Conservation (phyloP, 306 rosid genomes). For the Sicyos edulis region DNA sequence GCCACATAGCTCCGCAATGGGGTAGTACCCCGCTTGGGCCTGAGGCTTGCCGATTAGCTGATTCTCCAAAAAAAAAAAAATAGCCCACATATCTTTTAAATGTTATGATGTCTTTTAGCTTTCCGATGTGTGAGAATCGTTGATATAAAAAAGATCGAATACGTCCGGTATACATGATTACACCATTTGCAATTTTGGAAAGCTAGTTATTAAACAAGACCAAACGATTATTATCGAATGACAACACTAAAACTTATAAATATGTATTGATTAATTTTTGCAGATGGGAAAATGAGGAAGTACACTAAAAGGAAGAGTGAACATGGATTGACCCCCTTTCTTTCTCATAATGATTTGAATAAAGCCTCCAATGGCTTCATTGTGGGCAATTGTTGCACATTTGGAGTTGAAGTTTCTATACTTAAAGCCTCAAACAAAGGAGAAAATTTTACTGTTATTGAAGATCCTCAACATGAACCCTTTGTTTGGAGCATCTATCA, state of each 20-base stretch:
- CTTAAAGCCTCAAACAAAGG: slow-evolving; percentile 3
- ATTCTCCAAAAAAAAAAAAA: too few relatives aligned
- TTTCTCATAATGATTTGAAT: slow-evolving; percentile 5
- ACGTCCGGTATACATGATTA: too few relatives aligned
- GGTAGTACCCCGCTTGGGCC: too few relatives aligned
- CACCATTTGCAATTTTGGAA: neutral
- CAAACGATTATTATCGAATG: neutral
- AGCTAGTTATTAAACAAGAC: neutral
- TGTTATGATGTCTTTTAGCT: too few relatives aligned
- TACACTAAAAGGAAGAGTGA: slow-evolving; percentile 15
- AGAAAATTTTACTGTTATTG: neutral
- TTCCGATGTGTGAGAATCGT: too few relatives aligned
- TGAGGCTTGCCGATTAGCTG: too few relatives aligned
- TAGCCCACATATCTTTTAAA: too few relatives aligned
- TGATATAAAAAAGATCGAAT: too few relatives aligned
- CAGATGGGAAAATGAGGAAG: slow-evolving; percentile 9
- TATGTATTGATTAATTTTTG: neutral
- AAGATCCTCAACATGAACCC: neutral
- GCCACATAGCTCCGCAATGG: too few relatives aligned
- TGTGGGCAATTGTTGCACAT: neutral
- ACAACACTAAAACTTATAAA: neutral
- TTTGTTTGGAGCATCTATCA: neutral
- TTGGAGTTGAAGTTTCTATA: slow-evolving; percentile 19
- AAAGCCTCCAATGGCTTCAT: slow-evolving; percentile 20
- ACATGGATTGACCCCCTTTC: slow-evolving; percentile 11